These are phyloP conservation scores for Xylariaceae sp. DNA, from an alignment of 2,329 filamentous ascomycete species.

Conservation along the genomic window DNA sequence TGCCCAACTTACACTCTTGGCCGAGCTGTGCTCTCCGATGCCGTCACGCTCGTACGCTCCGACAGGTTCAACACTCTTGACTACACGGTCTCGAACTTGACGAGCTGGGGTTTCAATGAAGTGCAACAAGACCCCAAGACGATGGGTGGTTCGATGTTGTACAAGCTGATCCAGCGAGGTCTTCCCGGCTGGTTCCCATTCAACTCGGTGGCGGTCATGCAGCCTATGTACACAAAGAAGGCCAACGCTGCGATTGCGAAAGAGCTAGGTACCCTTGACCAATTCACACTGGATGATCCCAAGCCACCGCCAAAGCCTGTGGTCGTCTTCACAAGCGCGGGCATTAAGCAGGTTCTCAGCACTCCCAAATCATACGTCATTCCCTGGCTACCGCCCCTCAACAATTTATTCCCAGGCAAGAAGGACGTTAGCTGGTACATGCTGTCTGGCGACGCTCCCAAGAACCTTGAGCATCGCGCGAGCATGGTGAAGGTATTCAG, in stretches of 20 bases:
- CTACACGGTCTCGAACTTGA: slow-evolving; percentile 48
- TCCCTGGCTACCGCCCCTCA: slow-evolving; percentile 43
- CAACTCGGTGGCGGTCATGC: slow-evolving; percentile 52
- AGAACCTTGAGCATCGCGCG: slow-evolving; percentile 41
- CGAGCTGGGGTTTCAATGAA: slow-evolving; percentile 52
- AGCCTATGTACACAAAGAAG: slow-evolving; percentile 53
- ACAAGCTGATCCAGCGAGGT: slow-evolving; percentile 53
- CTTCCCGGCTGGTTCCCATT: slow-evolving; percentile 51
- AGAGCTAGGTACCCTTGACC: slow-evolving; percentile 45
- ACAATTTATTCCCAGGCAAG: slow-evolving; percentile 44
- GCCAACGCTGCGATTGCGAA: slow-evolving; percentile 48
- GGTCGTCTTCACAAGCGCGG: slow-evolving; percentile 34
- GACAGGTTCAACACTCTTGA: slow-evolving; percentile 65
- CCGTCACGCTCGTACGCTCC: slow-evolving; percentile 62
- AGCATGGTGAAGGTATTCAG: slow-evolving; percentile 41
- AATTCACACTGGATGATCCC: slow-evolving; percentile 45
- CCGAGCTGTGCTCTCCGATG: slow-evolving; percentile 64
- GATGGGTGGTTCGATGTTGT: slow-evolving; percentile 50
- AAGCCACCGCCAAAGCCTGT: slow-evolving; percentile 42
- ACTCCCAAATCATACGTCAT: slow-evolving; percentile 43
- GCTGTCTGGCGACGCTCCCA: slow-evolving; percentile 44
- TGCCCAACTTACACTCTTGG: slow-evolving; percentile 60
- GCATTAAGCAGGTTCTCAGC: slow-evolving; percentile 43
- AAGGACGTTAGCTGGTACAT: slow-evolving; percentile 48
- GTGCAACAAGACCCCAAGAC: slow-evolving; percentile 46